phyloP scores from a whole-genome alignment of 148 eudicot genomes.

The Camellia granthamiana region DNA sequence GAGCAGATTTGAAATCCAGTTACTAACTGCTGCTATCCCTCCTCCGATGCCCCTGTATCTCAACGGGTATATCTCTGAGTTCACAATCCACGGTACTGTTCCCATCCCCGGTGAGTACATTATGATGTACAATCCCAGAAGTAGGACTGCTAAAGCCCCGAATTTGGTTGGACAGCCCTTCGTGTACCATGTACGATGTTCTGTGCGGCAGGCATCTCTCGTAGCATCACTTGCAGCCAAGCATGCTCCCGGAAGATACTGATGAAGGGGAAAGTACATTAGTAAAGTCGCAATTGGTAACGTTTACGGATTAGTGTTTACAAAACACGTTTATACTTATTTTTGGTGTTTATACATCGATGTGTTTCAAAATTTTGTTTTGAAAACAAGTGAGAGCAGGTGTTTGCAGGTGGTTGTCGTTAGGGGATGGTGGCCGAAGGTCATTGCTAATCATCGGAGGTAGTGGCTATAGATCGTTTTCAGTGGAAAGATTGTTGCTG shows the following conservation, averaged over 20 bases:
- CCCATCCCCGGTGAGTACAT: slow-evolving; percentile 86
- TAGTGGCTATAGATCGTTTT: no score
- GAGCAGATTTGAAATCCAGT: slow-evolving; percentile 70
- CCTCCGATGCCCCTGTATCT: slow-evolving; percentile 70
- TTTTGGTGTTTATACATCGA: no score
- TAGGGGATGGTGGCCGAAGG: no score
- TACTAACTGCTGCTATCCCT: slow-evolving; percentile 67
- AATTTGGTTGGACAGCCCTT: slow-evolving; percentile 78
- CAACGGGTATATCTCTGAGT: slow-evolving; percentile 81
- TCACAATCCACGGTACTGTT: slow-evolving; percentile 80
- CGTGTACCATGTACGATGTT: slow-evolving; percentile 61
- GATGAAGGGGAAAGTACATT: not conserved
- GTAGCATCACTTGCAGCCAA: slow-evolving; percentile 32
- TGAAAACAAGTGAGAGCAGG: no score
- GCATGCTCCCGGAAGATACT: slow-evolving; percentile 75
- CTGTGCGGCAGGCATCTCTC: slow-evolving; percentile 40
- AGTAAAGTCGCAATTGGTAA: not conserved
- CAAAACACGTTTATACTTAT: no score
- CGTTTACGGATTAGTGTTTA: no score
- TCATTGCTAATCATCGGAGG: no score
- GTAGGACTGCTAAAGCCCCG: slow-evolving; percentile 59
- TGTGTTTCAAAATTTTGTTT: no score
- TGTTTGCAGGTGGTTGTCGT: no score
- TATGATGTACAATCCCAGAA: slow-evolving; percentile 66
- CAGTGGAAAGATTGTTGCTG: no score